Conservation (phyloP, 345 rosid species). For the Lepidium aucheri region DNA sequence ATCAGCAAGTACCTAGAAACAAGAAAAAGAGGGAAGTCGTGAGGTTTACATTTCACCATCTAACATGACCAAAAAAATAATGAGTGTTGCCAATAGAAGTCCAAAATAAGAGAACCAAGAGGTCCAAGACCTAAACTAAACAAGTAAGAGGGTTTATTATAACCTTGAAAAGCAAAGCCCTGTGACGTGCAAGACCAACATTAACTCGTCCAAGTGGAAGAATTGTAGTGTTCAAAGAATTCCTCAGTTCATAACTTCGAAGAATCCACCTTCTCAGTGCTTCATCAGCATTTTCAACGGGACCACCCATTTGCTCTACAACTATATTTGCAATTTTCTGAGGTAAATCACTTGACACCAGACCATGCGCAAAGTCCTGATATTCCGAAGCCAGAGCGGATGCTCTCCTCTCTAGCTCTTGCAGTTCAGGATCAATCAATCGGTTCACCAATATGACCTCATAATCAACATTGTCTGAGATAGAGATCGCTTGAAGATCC, state of each 20-base stretch:
- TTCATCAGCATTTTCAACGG: constrained; percentile 78
- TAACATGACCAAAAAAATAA: neutral
- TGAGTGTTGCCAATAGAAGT: neutral
- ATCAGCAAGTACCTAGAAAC: constrained; percentile 79
- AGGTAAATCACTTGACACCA: constrained; percentile 47
- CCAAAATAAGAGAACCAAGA: neutral
- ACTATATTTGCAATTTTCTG: constrained; percentile 88
- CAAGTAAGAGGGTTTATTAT: constrained; percentile 2
- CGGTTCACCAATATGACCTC: constrained; percentile 81
- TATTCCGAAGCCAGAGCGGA: constrained; percentile 41
- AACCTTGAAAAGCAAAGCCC: constrained; percentile 98
- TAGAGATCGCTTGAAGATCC: constrained; percentile 73
- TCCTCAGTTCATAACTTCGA: constrained; percentile 54
- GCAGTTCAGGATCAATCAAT: constrained; percentile 57
- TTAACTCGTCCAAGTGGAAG: constrained; percentile 84
- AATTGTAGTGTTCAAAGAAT: constrained; percentile 48
- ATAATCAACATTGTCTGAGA: constrained; percentile 54
- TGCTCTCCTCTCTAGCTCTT: constrained; percentile 62
- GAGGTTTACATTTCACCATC: constrained; percentile 19
- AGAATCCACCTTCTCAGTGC: constrained; percentile 63
- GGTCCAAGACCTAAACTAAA: neutral
- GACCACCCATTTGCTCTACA: constrained; percentile 90
- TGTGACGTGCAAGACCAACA: constrained; percentile 90
- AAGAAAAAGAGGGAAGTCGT: constrained; percentile 16
- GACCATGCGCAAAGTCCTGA: constrained; percentile 33